Conservation (phyloP, 345 rosid genomes). For the Hibiscus syriacus region DNA sequence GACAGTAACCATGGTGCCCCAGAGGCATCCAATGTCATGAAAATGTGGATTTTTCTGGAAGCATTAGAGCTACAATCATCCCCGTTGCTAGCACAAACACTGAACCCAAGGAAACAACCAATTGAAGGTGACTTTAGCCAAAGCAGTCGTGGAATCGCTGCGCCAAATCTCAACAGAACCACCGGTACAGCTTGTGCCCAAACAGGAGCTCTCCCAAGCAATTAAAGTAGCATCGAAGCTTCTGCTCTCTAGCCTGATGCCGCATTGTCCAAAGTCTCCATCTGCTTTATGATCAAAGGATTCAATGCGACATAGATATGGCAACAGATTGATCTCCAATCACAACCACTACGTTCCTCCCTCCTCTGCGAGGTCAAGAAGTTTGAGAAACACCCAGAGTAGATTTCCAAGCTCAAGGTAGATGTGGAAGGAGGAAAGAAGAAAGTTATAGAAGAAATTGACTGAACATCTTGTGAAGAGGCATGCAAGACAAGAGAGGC, state of each 20-base stretch:
- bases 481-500: not conserved
- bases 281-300: slow-evolving; percentile 63
- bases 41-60: too few relatives aligned
- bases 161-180: slow-evolving; percentile 55
- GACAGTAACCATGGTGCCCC: too few relatives aligned
- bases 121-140: slow-evolving; percentile 31
- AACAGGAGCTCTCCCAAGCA: slow-evolving; percentile 33
- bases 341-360: slow-evolving; percentile 49
- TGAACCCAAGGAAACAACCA: too few relatives aligned
- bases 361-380: slow-evolving; percentile 48
- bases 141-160: slow-evolving; percentile 45
- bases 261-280: slow-evolving; percentile 55
- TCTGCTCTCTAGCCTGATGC: slow-evolving; percentile 48
- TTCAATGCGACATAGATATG: slow-evolving; percentile 89
- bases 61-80: too few relatives aligned
- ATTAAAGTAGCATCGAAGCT: slow-evolving; percentile 53
- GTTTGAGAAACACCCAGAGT: slow-evolving; percentile 52
- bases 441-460: too few relatives aligned
- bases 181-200: slow-evolving; percentile 60
- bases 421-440: slow-evolving; percentile 17
- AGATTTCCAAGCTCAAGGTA: slow-evolving; percentile 27
- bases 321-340: slow-evolving; percentile 85
- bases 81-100: too few relatives aligned
- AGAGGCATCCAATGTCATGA: too few relatives aligned
- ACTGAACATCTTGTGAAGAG: too few relatives aligned